phyloP scores from a whole-genome alignment of 2,329 filamentous ascomycete species.

The Penicillium sp. region DNA sequence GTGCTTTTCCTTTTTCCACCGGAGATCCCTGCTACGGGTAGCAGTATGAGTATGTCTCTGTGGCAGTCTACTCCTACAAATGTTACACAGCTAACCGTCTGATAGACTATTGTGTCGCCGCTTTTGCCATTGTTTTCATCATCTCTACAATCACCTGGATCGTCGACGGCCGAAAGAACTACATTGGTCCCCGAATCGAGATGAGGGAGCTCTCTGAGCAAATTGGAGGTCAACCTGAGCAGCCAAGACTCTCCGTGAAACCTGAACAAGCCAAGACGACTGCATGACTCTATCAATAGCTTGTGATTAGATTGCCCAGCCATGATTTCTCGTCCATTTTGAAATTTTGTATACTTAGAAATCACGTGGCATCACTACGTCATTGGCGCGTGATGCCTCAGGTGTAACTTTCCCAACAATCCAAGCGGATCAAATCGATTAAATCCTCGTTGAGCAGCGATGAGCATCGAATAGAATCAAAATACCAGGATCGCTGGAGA shows the following conservation, averaged over 20 bases:
- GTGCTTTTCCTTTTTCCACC: constrained; percentile 72
- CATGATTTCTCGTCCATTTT: too few relatives aligned
- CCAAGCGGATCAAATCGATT: constrained; percentile 6
- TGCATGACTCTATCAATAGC: background rate
- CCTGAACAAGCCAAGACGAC: constrained; percentile 3
- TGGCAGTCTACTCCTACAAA: background rate
- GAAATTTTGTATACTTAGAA: too few relatives aligned
- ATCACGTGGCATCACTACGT: constrained; percentile 3
- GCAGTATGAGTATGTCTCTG: constrained; percentile 59
- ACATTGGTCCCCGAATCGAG: constrained; percentile 49
- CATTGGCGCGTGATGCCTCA: constrained; percentile 6
- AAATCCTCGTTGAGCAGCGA: constrained; percentile 8
- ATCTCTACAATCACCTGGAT: constrained; percentile 56
- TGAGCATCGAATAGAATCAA: constrained; percentile 3
- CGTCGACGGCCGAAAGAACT: constrained; percentile 57
- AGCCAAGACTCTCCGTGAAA: constrained; percentile 17
- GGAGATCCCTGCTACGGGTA: constrained; percentile 55
- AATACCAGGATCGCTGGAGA: too few relatives aligned
- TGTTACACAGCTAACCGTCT: constrained; percentile 4
- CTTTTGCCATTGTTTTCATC: constrained; percentile 53
- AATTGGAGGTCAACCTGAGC: constrained; percentile 12
- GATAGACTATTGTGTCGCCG: constrained; percentile 45
- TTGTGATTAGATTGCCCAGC: too few relatives aligned
- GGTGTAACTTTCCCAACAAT: constrained; percentile 18
- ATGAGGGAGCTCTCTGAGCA: constrained; percentile 31